These are phyloP conservation scores for Trifolium repens DNA, from an alignment of 306 rosid species.

Conservation along the genomic window DNA sequence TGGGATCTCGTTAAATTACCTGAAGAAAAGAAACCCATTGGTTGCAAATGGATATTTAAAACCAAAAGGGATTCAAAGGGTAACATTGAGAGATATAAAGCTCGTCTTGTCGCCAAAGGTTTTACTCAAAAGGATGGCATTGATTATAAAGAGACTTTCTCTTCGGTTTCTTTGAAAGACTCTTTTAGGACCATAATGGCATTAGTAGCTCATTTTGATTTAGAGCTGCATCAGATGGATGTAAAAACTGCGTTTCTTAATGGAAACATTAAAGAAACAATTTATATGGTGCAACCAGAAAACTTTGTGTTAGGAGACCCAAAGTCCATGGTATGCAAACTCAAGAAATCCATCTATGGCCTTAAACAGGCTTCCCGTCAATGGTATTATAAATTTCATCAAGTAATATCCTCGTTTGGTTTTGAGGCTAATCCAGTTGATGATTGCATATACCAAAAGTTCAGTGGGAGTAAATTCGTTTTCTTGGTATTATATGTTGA, in stretches of 20 bases:
- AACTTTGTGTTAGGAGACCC: neutral
- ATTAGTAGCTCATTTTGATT: neutral
- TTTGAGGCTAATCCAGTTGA: neutral
- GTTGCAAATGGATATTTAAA: neutral
- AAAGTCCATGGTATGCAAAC: neutral
- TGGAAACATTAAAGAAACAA: neutral
- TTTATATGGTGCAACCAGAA: neutral
- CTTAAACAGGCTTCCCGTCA: neutral
- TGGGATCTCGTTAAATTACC: neutral
- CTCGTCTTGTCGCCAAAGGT: neutral
- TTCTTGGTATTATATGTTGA: neutral
- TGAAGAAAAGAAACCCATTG: neutral
- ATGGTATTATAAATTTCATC: too few species aligned
- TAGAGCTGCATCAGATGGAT: neutral
- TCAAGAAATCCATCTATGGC: neutral
- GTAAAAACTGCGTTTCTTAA: neutral
- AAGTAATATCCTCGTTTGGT: neutral
- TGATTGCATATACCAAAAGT: neutral
- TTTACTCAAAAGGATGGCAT: neutral
- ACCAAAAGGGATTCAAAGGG: neutral
- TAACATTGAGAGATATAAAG: conserved; percentile 1
- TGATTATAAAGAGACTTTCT: neutral
- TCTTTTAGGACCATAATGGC: neutral
- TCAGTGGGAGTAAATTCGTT: neutral
- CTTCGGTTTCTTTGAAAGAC: neutral